These are phyloP conservation scores for Primulina huaijiensis DNA, from an alignment of 257 asterid species.

Conservation along the genomic window DNA sequence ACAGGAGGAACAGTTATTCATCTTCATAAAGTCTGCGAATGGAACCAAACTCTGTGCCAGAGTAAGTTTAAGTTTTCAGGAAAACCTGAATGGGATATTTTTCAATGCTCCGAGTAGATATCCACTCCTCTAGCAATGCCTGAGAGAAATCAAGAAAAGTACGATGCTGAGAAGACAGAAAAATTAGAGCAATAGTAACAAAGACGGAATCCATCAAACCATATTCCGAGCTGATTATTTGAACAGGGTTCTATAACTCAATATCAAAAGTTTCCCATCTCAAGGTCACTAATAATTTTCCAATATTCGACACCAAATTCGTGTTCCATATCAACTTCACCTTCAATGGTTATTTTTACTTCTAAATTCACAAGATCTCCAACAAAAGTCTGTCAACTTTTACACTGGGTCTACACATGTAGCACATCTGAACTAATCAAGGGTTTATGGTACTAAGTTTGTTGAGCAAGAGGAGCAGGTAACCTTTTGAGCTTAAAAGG, in stretches of 20 bases:
- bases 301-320: neutral
- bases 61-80: conserved; percentile 11
- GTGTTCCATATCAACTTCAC: conserved; percentile 1
- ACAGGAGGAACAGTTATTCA: conserved; percentile 13
- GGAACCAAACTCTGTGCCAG: conserved; percentile 14
- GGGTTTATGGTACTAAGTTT: neutral
- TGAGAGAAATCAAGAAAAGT: conserved; percentile 32
- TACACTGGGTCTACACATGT: neutral
- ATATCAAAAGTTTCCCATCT: neutral
- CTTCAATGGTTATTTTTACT: conserved; percentile 14
- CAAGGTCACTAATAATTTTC: neutral
- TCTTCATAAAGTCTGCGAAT: conserved; percentile 19
- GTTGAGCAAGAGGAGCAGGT: neutral
- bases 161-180: neutral
- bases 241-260: conserved; percentile 4
- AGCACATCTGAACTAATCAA: neutral
- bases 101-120: conserved; percentile 64
- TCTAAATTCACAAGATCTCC: conserved; percentile 12
- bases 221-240: conserved; percentile 3
- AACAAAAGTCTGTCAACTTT: neutral
- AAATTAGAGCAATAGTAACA: neutral
- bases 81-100: conserved; percentile 77
- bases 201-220: conserved; percentile 16
- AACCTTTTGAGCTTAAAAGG: conserved; percentile 14
- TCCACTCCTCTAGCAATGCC: conserved; percentile 99